These are phyloP conservation scores for Tolypocladium sp. DNA, from an alignment of 2,329 filamentous ascomycete genomes.

Conservation along the genomic window DNA sequence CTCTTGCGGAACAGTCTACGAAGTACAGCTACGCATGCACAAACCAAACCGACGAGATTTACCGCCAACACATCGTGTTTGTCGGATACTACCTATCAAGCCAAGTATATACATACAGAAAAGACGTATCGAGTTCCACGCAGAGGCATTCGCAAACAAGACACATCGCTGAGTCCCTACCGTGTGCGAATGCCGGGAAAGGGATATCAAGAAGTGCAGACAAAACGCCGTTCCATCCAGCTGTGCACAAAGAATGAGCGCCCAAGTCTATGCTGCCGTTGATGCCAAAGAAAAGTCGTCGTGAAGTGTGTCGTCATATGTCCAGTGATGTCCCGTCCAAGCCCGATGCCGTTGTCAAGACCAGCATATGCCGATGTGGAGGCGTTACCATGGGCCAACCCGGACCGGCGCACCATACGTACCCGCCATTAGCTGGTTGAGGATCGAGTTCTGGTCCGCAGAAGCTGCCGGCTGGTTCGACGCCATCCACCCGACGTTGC, in stretches of 20 bases:
- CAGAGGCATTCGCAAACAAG: background rate
- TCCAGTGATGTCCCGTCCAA: constrained; percentile 13
- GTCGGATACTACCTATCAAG: background rate
- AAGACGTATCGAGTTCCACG: background rate
- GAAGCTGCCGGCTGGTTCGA: constrained; percentile 18
- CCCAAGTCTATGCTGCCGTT: constrained; percentile 26
- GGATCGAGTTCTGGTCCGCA: constrained; percentile 45
- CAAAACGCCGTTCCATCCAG: constrained; percentile 22
- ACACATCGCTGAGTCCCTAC: constrained; percentile 4
- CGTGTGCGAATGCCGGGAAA: constrained; percentile 8
- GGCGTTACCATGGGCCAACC: constrained; percentile 50
- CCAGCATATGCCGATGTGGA: background rate
- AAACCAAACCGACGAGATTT: background rate
- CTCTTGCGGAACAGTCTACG: background rate
- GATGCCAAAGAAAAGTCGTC: constrained; percentile 22
- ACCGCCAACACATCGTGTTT: background rate
- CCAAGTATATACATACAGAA: background rate
- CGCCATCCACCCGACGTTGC: constrained; percentile 71
- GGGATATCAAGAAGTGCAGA: constrained; percentile 19
- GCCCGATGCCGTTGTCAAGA: background rate
- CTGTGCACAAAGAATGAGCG: constrained; percentile 17
- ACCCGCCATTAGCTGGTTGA: constrained; percentile 53
- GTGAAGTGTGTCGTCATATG: constrained; percentile 23
- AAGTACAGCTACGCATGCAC: background rate
- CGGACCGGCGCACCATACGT: constrained; percentile 50